A percentile compares a stretch with the other conserved stretches of the same genome.
Conservation (phyloP, 345 rosid species). For the Acer yangbiense region DNA sequence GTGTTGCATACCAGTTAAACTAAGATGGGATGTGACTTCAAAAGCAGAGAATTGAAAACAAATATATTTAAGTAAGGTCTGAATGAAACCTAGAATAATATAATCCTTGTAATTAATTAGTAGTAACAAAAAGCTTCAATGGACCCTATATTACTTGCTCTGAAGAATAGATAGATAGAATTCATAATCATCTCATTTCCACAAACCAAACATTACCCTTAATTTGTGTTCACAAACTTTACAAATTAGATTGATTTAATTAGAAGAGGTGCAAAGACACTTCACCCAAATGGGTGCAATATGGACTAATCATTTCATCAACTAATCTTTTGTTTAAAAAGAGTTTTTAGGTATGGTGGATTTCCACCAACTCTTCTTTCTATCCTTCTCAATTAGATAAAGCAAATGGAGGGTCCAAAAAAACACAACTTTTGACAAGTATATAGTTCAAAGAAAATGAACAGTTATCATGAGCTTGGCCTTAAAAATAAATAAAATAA, state of each 20-base stretch:
- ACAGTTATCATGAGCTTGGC: constrained; percentile 21
- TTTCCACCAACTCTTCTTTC: constrained; percentile 28
- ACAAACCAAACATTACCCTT: neutral
- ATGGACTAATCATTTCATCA: constrained; percentile 16
- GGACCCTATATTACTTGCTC: too few species aligned
- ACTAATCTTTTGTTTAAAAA: neutral
- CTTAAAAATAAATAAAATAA: neutral
- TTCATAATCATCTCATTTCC: too few species aligned
- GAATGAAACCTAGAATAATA: too few species aligned
- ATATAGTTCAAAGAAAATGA: constrained; percentile 15
- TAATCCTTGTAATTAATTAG: too few species aligned
- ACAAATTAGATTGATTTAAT: constrained; percentile 12
- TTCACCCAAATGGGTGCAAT: constrained; percentile 14
- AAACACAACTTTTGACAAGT: constrained; percentile 26
- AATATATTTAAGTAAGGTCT: too few species aligned
- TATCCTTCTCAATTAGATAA: constrained; percentile 17
- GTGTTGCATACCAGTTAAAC: too few species aligned
- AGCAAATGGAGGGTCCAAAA: constrained; percentile 26
- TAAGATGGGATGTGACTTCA: too few species aligned
- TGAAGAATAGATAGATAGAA: too few species aligned
- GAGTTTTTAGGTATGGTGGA: constrained; percentile 6
- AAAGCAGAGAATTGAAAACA: too few species aligned
- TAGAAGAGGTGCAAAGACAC: constrained; percentile 6
- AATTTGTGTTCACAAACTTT: constrained; percentile 7
- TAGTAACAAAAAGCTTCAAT: too few species aligned